A percentile compares a stretch with the other conserved stretches of the same genome.
Conservation (phyloP, 345 rosid genomes). For the Geranium rotundifolium region DNA sequence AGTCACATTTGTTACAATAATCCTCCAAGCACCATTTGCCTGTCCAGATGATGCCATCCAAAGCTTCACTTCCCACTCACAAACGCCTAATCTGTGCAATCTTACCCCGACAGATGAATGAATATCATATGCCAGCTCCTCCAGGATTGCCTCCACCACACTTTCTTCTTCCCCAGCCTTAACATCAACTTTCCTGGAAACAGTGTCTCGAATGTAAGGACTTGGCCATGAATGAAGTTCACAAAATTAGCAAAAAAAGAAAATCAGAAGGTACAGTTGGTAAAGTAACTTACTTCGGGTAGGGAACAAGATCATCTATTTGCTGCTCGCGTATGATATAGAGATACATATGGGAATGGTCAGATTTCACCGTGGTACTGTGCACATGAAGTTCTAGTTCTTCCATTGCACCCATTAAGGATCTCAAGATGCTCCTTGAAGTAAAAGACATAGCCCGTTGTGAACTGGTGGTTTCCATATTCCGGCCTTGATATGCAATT, state of each 20-base stretch:
- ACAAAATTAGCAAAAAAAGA: neutral
- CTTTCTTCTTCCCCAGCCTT: slow-evolving; percentile 60
- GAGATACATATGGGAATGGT: slow-evolving; percentile 94
- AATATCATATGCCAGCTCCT: slow-evolving; percentile 65
- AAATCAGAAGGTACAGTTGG: neutral
- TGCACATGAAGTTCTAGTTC: slow-evolving; percentile 92
- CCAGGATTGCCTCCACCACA: slow-evolving; percentile 57
- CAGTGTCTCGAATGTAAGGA: slow-evolving; percentile 17
- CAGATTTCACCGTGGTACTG: slow-evolving; percentile 65
- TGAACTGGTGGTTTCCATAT: slow-evolving; percentile 27
- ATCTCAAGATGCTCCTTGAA: slow-evolving; percentile 73
- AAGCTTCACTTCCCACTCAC: slow-evolving; percentile 97
- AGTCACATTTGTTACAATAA: slow-evolving; percentile 73
- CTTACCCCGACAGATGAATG: slow-evolving; percentile 73
- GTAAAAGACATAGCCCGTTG: slow-evolving; percentile 54
- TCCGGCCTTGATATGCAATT: slow-evolving; percentile 50
- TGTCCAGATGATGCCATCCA: slow-evolving; percentile 76
- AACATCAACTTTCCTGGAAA: slow-evolving; percentile 70
- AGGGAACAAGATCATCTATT: slow-evolving; percentile 82
- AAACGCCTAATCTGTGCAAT: slow-evolving; percentile 86
- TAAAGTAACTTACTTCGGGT: slow-evolving; percentile 44
- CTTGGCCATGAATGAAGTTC: slow-evolving; percentile 1
- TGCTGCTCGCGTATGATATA: slow-evolving; percentile 80
- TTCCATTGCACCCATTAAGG: slow-evolving; percentile 89
- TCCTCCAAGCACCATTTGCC: slow-evolving; percentile 97